phyloP scores from a whole-genome alignment of 768 basidiomycete species.

The Phlebiopsis flavidoalba region DNA sequence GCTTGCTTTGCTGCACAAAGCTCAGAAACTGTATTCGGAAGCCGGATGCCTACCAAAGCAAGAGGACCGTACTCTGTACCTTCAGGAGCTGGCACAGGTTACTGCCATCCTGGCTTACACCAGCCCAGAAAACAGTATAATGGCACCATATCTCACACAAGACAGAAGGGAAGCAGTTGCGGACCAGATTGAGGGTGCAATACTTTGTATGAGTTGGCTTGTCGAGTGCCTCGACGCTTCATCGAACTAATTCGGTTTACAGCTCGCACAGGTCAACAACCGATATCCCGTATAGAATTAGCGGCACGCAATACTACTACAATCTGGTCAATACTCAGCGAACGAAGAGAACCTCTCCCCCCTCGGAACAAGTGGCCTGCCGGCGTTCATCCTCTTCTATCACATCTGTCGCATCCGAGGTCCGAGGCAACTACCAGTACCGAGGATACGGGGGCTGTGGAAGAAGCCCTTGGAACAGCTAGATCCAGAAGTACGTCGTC shows the following conservation, averaged over 20 bases:
- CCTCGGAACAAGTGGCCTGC: conserved; percentile 29
- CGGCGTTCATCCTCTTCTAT: conserved; percentile 40
- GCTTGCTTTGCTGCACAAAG: conserved; percentile 48
- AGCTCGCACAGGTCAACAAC: conserved; percentile 49
- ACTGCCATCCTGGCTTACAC: conserved; percentile 79
- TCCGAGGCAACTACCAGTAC: not conserved
- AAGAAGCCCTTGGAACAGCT: not conserved
- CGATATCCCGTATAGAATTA: conserved; percentile 60
- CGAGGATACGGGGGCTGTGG: no score
- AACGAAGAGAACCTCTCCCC: conserved; percentile 41
- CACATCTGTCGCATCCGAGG: conserved; percentile 14
- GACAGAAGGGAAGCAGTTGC: conserved; percentile 78
- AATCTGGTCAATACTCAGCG: conserved; percentile 54
- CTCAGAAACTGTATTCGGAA: conserved; percentile 62
- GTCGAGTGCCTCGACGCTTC: not conserved
- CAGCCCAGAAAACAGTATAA: conserved; percentile 70
- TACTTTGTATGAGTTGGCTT: conserved; percentile 56
- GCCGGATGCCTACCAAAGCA: conserved; percentile 51
- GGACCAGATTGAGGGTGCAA: conserved; percentile 83
- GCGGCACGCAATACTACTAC: conserved; percentile 60
- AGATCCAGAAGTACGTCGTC: not conserved
- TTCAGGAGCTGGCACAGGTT: conserved; percentile 69
- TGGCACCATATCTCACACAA: conserved; percentile 71
- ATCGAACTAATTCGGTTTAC: not conserved
- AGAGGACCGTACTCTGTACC: conserved; percentile 54